A percentile compares a stretch with the other conserved stretches of the same genome.
Conservation (phyloP, 441 rosid genomes). For the Croton setiger region DNA sequence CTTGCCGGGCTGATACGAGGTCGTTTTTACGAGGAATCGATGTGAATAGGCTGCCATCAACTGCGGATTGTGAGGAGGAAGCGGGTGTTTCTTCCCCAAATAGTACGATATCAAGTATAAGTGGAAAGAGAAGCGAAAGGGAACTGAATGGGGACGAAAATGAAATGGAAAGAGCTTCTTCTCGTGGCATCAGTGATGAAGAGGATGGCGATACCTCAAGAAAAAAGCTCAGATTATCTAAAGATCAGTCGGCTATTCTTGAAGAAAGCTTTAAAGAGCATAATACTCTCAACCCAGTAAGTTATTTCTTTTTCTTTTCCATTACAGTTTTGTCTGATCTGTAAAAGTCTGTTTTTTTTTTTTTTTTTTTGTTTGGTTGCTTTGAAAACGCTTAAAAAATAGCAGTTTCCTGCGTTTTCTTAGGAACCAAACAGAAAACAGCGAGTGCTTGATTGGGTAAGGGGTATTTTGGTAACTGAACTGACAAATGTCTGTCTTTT, state of each 20-base stretch:
- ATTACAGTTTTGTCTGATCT: background rate
- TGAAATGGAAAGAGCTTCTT: slow-evolving; percentile 56
- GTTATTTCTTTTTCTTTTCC: slow-evolving; percentile 17
- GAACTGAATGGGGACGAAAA: slow-evolving; percentile 61
- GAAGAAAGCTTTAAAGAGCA: slow-evolving; percentile 94
- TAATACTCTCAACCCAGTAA: slow-evolving; percentile 89
- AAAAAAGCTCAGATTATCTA: slow-evolving; percentile 84
- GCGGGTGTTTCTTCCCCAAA: slow-evolving; percentile 86
- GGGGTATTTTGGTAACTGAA: slow-evolving; percentile 26
- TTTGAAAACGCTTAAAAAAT: background rate
- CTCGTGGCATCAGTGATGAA: slow-evolving; percentile 74
- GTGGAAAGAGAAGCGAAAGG: slow-evolving; percentile 88
- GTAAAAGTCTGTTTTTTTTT: background rate
- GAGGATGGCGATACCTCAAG: slow-evolving; percentile 86
- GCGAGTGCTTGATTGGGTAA: background rate
- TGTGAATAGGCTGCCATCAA: slow-evolving; percentile 70
- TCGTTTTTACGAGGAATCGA: slow-evolving; percentile 70
- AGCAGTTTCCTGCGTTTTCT: slow-evolving; percentile 5
- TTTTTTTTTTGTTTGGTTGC: background rate
- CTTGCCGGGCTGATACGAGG: slow-evolving; percentile 47
- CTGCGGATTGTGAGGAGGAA: slow-evolving; percentile 69
- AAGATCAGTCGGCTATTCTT: slow-evolving; percentile 87
- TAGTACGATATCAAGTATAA: slow-evolving; percentile 77
- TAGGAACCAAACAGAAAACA: slow-evolving; percentile 15
- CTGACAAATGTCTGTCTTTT: background rate